Base-by-base conservation (phyloP, 768 basidiomycete genomes). In the Xerocomellus dryophilus region DNA sequence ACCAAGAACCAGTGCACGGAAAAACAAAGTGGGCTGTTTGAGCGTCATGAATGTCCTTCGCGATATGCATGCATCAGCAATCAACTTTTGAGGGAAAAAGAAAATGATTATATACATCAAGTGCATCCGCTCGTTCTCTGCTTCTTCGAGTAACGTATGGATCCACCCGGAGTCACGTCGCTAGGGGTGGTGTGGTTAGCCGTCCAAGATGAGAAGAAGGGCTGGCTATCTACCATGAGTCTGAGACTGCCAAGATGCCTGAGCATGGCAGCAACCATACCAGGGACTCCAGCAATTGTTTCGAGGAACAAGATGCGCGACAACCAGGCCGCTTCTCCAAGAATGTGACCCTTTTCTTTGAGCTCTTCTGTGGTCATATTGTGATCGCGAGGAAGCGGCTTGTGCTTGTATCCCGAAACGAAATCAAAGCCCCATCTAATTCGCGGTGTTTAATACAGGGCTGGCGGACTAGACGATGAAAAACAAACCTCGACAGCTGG, bases 81-180 rank as follows among this genome's bases (percentile, higher is more conserved):
- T 63, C 51, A 56, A 31, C 43, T 43, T 32, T 36, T 21, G 38
- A 36, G 27, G 27, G 15, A 48, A 50, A 36, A 27, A 35, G 56
- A 8, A 39, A 34, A 58, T 54, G 47, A 47, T 35, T 18, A 40
- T 47, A 36, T 50, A 90, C 88, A 95, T 89, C 48, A 95, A 78
- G 70, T 96, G 93, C 91, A 97, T 96, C 34, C 96, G 78, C 74
- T 99, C 96, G 67, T 98, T 98, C 67, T 98, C 93, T 12, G 94
- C 93, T 74, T 97, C 96, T 67, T 93, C 88, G 17, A 97, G 75
- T 41, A 93, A 81, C 7, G 93, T 95, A 68, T 94, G 91, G 59
- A 97, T 97, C 93, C 93, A 94, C 35, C 82, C 78, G 25, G 76
- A 76, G 62, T 83, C 81, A 54, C 80, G 76, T 61, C 75, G 71